phyloP scores from a whole-genome alignment of 352 stramenopile species.

The Pythium folliculosum region DNA sequence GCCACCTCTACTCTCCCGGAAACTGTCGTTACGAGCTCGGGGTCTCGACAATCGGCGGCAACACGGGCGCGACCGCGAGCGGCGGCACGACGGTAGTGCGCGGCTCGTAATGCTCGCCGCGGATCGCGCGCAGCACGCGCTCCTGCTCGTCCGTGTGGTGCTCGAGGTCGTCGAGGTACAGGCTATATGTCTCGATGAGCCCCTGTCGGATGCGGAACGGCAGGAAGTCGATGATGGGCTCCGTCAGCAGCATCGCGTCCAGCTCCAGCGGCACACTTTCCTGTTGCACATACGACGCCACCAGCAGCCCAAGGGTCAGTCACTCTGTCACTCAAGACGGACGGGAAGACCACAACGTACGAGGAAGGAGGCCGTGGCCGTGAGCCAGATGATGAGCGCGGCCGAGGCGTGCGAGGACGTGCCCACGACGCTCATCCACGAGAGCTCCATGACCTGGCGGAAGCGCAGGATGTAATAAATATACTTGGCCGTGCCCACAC shows the following conservation, averaged over 20 bases:
- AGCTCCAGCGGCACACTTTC: constrained; percentile 85
- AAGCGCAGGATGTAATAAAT: constrained; percentile 91
- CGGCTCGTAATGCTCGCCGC: constrained; percentile 49
- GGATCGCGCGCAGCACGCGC: constrained; percentile 79
- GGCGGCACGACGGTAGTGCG: constrained; percentile 4
- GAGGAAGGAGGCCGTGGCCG: constrained; percentile 82
- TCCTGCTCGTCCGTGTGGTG: constrained; percentile 84
- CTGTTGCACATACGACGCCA: constrained; percentile 31
- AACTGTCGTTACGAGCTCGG: constrained; percentile 1
- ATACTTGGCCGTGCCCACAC: constrained; percentile 86
- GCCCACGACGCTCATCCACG: constrained; percentile 83
- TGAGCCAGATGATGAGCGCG: constrained; percentile 85
- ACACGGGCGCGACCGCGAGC: constrained; percentile 1
- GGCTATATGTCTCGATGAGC: constrained; percentile 88
- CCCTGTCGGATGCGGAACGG: constrained; percentile 86
- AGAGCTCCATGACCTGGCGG: constrained; percentile 86
- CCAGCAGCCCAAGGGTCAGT: constrained; percentile 2
- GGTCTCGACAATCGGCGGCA: constrained; percentile 3
- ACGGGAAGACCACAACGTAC: constrained; percentile 31
- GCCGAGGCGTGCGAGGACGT: constrained; percentile 81
- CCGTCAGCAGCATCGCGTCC: constrained; percentile 81
- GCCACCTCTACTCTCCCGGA: no score
- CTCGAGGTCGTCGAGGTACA: constrained; percentile 85
- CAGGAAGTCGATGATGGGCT: constrained; percentile 78
- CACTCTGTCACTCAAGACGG: neutral